Conservation (phyloP, 768 basidiomycete genomes). For the Pleurotus eryngii region DNA sequence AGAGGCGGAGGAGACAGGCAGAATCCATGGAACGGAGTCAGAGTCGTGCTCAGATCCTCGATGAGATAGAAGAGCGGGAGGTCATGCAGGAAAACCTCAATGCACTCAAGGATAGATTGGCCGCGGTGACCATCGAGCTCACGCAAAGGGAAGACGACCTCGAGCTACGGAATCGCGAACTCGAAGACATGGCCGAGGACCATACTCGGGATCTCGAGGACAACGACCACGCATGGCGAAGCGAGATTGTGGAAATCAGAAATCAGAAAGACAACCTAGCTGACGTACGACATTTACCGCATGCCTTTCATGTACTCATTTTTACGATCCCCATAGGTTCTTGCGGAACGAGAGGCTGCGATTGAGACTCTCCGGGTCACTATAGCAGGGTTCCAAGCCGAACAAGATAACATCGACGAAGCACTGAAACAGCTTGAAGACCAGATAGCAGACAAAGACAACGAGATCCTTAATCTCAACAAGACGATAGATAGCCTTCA, state of each 20-base stretch:
- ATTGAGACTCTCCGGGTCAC: conserved; percentile 70
- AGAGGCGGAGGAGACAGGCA: conserved; percentile 58
- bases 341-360: conserved; percentile 79
- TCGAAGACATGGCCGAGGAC: conserved; percentile 74
- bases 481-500: conserved; percentile 78
- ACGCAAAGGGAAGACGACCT: conserved; percentile 87
- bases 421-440: conserved; percentile 73
- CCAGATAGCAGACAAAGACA: conserved; percentile 78
- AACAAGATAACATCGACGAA: conserved; percentile 70
- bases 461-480: conserved; percentile 69
- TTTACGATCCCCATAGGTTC: conserved; percentile 40
- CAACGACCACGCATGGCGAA: conserved; percentile 84
- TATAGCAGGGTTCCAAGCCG: conserved; percentile 72
- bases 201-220: conserved; percentile 69
- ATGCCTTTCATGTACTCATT: not conserved
- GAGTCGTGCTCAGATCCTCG: conserved; percentile 66
- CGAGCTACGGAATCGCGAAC: conserved; percentile 72
- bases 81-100: conserved; percentile 79
- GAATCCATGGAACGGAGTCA: conserved; percentile 68
- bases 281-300: conserved; percentile 41
- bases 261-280: conserved; percentile 76
- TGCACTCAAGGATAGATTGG: conserved; percentile 69
- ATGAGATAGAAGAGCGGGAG: conserved; percentile 72
- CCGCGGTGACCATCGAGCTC: conserved; percentile 77
- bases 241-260: conserved; percentile 80